Base-by-base conservation (phyloP, 2,329 filamentous ascomycete species). In the Exserohilum turcica region DNA sequence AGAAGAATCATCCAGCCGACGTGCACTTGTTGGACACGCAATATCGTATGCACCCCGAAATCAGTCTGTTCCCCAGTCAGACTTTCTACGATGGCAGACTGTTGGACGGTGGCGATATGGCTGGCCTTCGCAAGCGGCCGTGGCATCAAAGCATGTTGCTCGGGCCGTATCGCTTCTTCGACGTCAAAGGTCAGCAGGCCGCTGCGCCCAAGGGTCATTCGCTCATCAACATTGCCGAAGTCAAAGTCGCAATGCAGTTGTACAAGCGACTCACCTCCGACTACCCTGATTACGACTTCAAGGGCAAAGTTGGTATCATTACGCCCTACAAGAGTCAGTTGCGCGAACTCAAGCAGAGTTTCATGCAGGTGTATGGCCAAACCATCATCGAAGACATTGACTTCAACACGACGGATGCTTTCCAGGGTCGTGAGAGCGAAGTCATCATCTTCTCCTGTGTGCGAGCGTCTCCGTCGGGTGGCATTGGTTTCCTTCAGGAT, bases 371-470 rank as follows among this genome's bases (percentile, higher is more conserved):
- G 37, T 97, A 89, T 67, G 92, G 93, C 31, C 84, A 90, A 3
- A 76, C 74, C 0, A 92, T 99, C 60, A 82, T 87, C 19, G 87
- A 89, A 28, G 83, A 84, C 16, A 89, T 99, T 60, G 95, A 99
- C 63, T 99, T 99, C 83, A 99, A 99, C 74, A 99, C 94, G 0
- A 99, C 94, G 0, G 94, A 99, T 77, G 95, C 94, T 15, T 99
- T 97, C 74, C 92, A 99, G 74, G 94, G 94, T 58, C 87, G 95
- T 63, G 94, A 99, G 76, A 94, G 92, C 68, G 94, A 99, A 71
- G 88, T 99, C 59, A 97, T 99, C 74, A 97, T 99, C 60, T 99
- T 99, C 79, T 97, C 94, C 35, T 99, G 95, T 74, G 94, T 99
- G 56, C 88, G 94, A 78, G 93, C 94, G 18, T 93, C 89, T 27